These are phyloP conservation scores for Cucurbita maxima DNA, from an alignment of 306 rosid genomes.

Conservation along the genomic window DNA sequence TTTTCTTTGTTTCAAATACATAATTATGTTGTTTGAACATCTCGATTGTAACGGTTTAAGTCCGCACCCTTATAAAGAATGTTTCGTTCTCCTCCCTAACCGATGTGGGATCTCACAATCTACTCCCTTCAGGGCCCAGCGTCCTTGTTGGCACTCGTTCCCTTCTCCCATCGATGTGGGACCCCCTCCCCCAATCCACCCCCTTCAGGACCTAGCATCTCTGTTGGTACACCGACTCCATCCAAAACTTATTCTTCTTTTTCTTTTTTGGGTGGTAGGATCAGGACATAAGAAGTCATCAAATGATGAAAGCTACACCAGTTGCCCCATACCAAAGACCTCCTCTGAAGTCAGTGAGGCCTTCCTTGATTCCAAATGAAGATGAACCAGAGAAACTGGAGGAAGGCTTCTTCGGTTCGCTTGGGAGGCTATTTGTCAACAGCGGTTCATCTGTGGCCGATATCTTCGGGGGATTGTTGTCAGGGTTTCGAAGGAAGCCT, in stretches of 20 bases:
- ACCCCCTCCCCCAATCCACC: too few species aligned
- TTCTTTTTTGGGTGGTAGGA: slow-evolving; percentile 29
- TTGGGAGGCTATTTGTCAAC: slow-evolving; percentile 64
- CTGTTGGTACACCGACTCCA: too few species aligned
- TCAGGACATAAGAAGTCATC: slow-evolving; percentile 42
- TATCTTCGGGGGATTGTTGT: slow-evolving; percentile 43
- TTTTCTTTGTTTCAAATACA: background rate
- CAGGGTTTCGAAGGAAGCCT: slow-evolving; percentile 57
- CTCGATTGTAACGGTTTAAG: background rate
- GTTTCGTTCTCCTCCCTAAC: too few species aligned
- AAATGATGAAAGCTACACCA: slow-evolving; percentile 32
- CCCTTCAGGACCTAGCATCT: too few species aligned
- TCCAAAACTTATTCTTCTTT: background rate
- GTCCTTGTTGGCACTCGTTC: too few species aligned
- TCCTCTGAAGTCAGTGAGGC: slow-evolving; percentile 55
- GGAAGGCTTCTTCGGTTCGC: slow-evolving; percentile 73
- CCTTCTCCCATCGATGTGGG: too few species aligned
- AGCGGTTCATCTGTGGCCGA: slow-evolving; percentile 56
- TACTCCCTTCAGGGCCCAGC: too few species aligned
- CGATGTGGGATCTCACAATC: too few species aligned
- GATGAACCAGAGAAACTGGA: slow-evolving; percentile 63
- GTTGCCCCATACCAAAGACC: slow-evolving; percentile 45
- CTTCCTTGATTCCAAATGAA: slow-evolving; percentile 65
- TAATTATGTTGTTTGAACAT: background rate
- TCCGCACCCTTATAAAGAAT: too few species aligned